Percentiles rank a stretch among this genome's conserved stretches.
Evolutionary conservation across 768 basidiomycete genomes (phyloP).

Genomic region (Neoboletus subvelutipes): DNA sequence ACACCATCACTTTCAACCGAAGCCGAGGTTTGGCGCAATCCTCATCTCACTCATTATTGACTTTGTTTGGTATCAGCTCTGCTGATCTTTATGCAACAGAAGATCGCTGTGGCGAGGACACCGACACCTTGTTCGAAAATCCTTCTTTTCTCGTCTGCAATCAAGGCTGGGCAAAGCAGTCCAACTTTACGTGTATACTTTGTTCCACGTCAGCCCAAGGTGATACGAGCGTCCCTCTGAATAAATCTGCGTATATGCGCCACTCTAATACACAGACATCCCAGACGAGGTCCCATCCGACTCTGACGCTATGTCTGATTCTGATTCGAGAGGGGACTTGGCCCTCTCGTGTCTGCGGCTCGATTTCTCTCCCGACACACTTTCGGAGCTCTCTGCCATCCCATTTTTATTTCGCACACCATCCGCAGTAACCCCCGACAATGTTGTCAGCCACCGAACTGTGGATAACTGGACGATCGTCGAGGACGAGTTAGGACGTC

Average conservation of each 20-base stretch:
- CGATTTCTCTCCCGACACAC: constrained; percentile 13
- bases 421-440: background rate
- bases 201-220: constrained; percentile 24
- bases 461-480: constrained; percentile 15
- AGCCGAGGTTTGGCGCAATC: constrained; percentile 19
- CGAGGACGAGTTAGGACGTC: constrained; percentile 21
- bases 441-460: background rate
- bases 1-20: background rate
- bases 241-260: constrained; percentile 18
- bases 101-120: background rate
- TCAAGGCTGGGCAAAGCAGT: constrained; percentile 9
- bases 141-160: constrained; percentile 15
- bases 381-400: constrained; percentile 30
- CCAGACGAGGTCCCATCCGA: constrained; percentile 4
- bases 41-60: constrained; percentile 9
- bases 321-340: background rate
- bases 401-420: constrained; percentile 32
- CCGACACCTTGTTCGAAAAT: background rate
- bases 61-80: constrained; percentile 12
- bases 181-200: constrained; percentile 21
- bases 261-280: constrained; percentile 16
- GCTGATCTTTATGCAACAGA: background rate
- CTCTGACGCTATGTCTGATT: background rate
- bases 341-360: constrained; percentile 1
- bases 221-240: constrained; percentile 11